Evolutionary conservation across 805 yeast species (phyloP).

Genomic region (Limtongia smithiae): DNA sequence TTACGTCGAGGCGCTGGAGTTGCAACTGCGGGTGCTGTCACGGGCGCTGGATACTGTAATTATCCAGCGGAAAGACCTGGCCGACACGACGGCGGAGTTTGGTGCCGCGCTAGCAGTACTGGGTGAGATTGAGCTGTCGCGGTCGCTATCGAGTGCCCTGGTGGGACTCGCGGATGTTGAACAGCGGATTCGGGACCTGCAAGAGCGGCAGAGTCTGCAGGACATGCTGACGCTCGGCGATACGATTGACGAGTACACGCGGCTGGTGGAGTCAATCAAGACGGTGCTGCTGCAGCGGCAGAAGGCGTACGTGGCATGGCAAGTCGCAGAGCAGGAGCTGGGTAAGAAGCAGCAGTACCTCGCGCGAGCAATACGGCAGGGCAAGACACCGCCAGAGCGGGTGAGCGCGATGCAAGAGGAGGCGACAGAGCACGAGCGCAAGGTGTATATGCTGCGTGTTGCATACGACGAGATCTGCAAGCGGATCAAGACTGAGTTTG

Average conservation of each 20-base stretch:
- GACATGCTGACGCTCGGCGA: slow-evolving; percentile 83
- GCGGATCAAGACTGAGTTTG: slow-evolving; percentile 65
- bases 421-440: slow-evolving; percentile 51
- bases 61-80: slow-evolving; percentile 70
- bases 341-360: slow-evolving; percentile 47
- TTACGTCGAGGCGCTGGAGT: slow-evolving; percentile 68
- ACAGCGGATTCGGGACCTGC: slow-evolving; percentile 61
- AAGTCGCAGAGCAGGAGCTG: slow-evolving; percentile 46
- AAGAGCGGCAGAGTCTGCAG: slow-evolving; percentile 75
- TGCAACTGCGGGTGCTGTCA: slow-evolving; percentile 63
- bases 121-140: slow-evolving; percentile 71
- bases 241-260: slow-evolving; percentile 80
- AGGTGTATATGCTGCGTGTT: slow-evolving; percentile 51
- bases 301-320: slow-evolving; percentile 49
- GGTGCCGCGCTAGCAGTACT: slow-evolving; percentile 53
- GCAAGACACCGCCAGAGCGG: slow-evolving; percentile 60
- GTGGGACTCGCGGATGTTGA: slow-evolving; percentile 71
- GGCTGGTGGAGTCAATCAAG: slow-evolving; percentile 71
- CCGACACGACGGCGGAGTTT: slow-evolving; percentile 66
- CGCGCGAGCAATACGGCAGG: slow-evolving; percentile 47
- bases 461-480: slow-evolving; percentile 62
- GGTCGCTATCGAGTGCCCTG: slow-evolving; percentile 59
- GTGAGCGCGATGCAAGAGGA: slow-evolving; percentile 57
- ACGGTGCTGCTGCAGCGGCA: slow-evolving; percentile 71
- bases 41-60: slow-evolving; percentile 71